Base-by-base conservation (phyloP, 768 basidiomycete genomes). In the Trametes cingulata region DNA sequence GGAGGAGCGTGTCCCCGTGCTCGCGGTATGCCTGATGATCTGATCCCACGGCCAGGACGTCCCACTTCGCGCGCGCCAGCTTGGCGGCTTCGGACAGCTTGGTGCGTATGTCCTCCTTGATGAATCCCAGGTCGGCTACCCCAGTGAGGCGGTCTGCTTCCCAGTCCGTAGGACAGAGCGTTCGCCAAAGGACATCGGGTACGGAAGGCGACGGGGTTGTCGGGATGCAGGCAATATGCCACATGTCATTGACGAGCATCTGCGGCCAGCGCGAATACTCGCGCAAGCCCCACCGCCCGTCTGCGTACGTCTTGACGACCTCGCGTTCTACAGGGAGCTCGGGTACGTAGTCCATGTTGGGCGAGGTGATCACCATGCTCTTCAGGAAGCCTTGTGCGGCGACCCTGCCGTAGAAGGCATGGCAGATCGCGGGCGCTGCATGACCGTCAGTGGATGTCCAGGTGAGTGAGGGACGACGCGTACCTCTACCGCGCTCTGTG, bases 201-300 rank as follows among this genome's bases (percentile, higher is more conserved):
- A 56, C 13, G 13, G 15, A 45, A 8, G 46, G 7, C n/a, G 19
- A 10, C 7, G 19, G 33, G n/a, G 14, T 2, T 6, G 22, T 17
- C 20, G 13, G 47, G 22, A 56, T 56, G 46, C 55, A 56, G 22
- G 55, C 46, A 10, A 56, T 15, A 24, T 56, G 55, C 52, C 36
- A 40, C 40, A 15, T 42, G 25, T 27, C 52, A 7, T 14, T 39
- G 5, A 12, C n/a, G 19, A 55, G 19, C 7, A n/a, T 22, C 15
- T 45, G 43, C 6, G 41, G 43, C 41, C 24, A 45, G 9, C 27
- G 27, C 5, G 46, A 56, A 15, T 56, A 56, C 37, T 56, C 55
- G 10, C 20, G 17, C 36, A 48, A 3, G 1, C 47, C 55, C 55
- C 46, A 56, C 15, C 45, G 35, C 6, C 45, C 45, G 24, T 48